Percentiles rank a stretch among this genome's conserved stretches.
phyloP scores from a whole-genome alignment of 805 yeast species.

The Sugiyamaella qingdaonensis region DNA sequence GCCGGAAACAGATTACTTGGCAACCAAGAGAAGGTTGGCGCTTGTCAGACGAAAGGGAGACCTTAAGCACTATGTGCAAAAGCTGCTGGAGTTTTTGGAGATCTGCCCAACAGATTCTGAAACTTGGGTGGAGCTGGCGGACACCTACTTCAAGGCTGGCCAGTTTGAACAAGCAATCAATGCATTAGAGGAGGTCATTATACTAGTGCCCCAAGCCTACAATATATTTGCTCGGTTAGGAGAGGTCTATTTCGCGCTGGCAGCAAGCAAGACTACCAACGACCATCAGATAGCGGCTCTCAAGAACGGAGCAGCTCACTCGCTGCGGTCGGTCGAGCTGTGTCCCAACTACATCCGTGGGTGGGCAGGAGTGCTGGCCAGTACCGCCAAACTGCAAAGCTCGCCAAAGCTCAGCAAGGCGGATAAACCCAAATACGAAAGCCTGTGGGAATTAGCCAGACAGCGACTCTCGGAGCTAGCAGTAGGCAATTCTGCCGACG shows the following conservation, averaged over 20 bases:
- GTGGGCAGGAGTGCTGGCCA: constrained; percentile 62
- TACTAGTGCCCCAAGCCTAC: constrained; percentile 66
- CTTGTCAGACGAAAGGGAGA: constrained; percentile 27
- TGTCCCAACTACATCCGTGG: constrained; percentile 64
- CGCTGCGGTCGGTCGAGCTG: constrained; percentile 70
- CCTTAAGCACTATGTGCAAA: constrained; percentile 46
- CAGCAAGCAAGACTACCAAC: constrained; percentile 7
- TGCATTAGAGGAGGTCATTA: constrained; percentile 64
- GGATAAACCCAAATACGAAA: constrained; percentile 28
- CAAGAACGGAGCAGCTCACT: constrained; percentile 41
- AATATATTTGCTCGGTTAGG: constrained; percentile 63
- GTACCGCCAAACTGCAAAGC: constrained; percentile 31
- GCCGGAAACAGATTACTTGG: constrained; percentile 27
- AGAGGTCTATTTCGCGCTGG: constrained; percentile 34
- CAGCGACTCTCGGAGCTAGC: constrained; percentile 35
- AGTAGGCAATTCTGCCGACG: constrained; percentile 29
- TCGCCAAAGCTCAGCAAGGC: constrained; percentile 21
- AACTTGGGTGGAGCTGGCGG: constrained; percentile 74
- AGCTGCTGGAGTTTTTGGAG: constrained; percentile 52
- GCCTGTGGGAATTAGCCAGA: constrained; percentile 38
- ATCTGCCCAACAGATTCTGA: constrained; percentile 70
- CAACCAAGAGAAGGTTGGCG: constrained; percentile 32
- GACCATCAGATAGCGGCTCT: constrained; percentile 14
- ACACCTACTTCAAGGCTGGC: constrained; percentile 56
- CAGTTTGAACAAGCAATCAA: constrained; percentile 64